Evolutionary conservation across 495 filamentous ascomycete species (phyloP).

Genomic region (Pyrenopolyporus hunteri): DNA sequence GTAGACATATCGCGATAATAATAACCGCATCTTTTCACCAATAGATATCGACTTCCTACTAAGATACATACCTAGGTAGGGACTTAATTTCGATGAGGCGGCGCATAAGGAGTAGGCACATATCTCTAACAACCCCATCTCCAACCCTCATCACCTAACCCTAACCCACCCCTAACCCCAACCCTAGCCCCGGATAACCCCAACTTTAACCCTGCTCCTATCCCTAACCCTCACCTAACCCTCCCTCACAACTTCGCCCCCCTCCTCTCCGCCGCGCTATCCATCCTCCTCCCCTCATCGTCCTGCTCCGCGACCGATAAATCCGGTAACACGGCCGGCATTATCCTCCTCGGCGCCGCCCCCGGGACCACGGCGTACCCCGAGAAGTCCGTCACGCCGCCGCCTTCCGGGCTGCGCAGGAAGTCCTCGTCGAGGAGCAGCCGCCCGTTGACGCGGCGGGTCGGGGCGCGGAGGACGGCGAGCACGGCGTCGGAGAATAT

Average conservation of each 20-base stretch:
- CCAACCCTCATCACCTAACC: too few species aligned
- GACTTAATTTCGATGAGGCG: too few species aligned
- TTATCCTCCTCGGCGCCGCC: constrained; percentile 71
- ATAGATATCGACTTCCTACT: too few species aligned
- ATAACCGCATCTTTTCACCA: too few species aligned
- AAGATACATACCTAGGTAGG: too few species aligned
- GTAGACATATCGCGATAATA: too few species aligned
- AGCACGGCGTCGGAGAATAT: constrained; percentile 84
- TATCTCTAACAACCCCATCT: too few species aligned
- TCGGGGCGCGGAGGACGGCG: constrained; percentile 70
- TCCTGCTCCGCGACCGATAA: constrained; percentile 79
- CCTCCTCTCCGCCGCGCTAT: constrained; percentile 58
- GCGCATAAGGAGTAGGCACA: too few species aligned
- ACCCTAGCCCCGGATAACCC: too few species aligned
- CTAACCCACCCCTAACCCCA: too few species aligned
- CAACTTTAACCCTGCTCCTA: too few species aligned
- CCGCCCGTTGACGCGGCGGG: constrained; percentile 68
- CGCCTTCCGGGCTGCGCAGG: constrained; percentile 61
- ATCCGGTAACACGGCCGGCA: constrained; percentile 75
- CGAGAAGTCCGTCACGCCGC: constrained; percentile 71
- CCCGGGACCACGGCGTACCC: constrained; percentile 74
- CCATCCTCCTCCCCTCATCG: constrained; percentile 76
- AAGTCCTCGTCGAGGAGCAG: constrained; percentile 85
- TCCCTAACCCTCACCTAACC: too few species aligned
- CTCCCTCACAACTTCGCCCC: constrained; percentile 39